Evolutionary conservation across 164 flowering plant species (phyloP).

Genomic region (Chimonanthus salicifolius): DNA sequence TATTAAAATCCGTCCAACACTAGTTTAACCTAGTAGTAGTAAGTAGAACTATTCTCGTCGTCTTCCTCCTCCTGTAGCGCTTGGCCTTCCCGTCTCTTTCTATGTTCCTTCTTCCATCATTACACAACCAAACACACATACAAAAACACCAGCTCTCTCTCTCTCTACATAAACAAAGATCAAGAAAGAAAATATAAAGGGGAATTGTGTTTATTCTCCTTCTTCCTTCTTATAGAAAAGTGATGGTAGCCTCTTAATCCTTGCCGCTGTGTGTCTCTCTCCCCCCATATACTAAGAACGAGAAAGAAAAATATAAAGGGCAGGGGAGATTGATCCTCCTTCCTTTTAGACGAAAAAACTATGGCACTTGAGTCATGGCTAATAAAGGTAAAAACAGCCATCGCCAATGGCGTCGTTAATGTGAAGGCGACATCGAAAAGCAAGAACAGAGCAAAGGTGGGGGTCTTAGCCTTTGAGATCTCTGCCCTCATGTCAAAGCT

Average conservation of each 20-base stretch:
- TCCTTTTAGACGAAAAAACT: neutral
- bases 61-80: constrained; percentile 4
- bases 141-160: neutral
- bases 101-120: constrained; percentile 20
- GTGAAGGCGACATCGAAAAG: constrained; percentile 16
- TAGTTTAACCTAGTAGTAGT: too few species aligned
- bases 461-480: constrained; percentile 75
- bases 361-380: constrained; percentile 87
- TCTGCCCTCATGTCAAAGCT: constrained; percentile 79
- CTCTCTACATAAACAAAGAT: neutral
- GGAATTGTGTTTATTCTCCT: neutral
- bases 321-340: neutral
- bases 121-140: constrained; percentile 27
- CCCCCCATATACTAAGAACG: neutral
- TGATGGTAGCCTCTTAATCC: too few species aligned
- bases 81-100: neutral
- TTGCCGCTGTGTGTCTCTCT: neutral
- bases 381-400: constrained; percentile 49
- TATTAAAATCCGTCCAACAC: too few species aligned
- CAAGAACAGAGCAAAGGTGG: constrained; percentile 37
- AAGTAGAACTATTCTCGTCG: neutral
- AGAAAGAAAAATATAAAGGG: neutral
- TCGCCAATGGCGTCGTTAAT: constrained; percentile 35
- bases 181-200: neutral
- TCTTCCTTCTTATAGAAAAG: constrained; percentile 7